Evolutionary conservation across 2,329 filamentous ascomycete species (phyloP).

Genomic region (Ophiostoma tasmaniense): DNA sequence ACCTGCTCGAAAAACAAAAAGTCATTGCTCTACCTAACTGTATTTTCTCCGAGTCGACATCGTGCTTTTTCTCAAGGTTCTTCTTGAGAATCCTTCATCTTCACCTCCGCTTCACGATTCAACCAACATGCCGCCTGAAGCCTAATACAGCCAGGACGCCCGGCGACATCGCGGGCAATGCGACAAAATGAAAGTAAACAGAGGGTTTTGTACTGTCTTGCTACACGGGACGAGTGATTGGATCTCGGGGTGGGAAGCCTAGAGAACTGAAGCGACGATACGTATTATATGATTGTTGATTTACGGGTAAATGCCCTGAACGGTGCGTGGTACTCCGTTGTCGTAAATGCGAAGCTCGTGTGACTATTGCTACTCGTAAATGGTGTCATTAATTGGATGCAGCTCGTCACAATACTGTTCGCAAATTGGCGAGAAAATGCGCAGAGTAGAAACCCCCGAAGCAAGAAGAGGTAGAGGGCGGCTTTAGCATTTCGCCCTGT

Average conservation of each 20-base stretch:
- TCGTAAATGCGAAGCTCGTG: neutral
- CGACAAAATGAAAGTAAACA: neutral
- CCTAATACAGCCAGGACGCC: neutral
- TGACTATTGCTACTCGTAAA: neutral
- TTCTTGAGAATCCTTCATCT: neutral
- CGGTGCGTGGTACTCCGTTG: neutral
- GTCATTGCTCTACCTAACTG: too few relatives aligned
- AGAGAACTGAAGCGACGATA: neutral
- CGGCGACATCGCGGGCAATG: neutral
- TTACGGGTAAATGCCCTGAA: neutral
- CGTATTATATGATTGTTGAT: neutral
- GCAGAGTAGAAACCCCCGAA: neutral
- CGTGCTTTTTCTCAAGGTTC: neutral
- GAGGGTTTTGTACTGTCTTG: neutral
- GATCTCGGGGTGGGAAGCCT: neutral
- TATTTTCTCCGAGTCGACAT: neutral
- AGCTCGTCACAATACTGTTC: neutral
- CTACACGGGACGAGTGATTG: neutral
- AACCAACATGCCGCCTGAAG: neutral
- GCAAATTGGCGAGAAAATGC: neutral
- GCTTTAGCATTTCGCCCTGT: too few relatives aligned
- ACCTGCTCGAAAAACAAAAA: neutral
- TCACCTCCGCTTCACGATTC: neutral
- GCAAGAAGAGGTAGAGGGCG: too few relatives aligned
- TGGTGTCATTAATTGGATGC: neutral